Conservation (phyloP, 78 protist genomes). For the slime mould (Dictyostelium discoideum) region dicty_2.7 NC_007088.5:124501-125000, state of each 20-base stretch:
- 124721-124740: background rate
- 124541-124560: background rate
- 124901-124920: background rate
- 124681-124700: background rate
- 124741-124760: slow-evolving; percentile 6
- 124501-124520: no score
- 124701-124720: background rate
- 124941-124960: background rate
- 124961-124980: slow-evolving; percentile 37
- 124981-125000: slow-evolving; percentile 83
- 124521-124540: background rate
- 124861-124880: slow-evolving; percentile 89
- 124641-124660: slow-evolving; percentile 80
- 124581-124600: background rate
- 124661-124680: slow-evolving; percentile 5
- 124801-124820: slow-evolving; percentile 77
- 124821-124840: slow-evolving; percentile 89
- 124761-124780: slow-evolving; percentile 57
- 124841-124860: slow-evolving; percentile 91
- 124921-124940: background rate
- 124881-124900: background rate
- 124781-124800: slow-evolving; percentile 87
- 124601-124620: slow-evolving; percentile 16
- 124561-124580: background rate
- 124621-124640: slow-evolving; percentile 65